These are phyloP conservation scores for Rhizophagus clarus DNA, from an alignment of 192 early-diverging fungal genomes.

Conservation along the genomic window DNA sequence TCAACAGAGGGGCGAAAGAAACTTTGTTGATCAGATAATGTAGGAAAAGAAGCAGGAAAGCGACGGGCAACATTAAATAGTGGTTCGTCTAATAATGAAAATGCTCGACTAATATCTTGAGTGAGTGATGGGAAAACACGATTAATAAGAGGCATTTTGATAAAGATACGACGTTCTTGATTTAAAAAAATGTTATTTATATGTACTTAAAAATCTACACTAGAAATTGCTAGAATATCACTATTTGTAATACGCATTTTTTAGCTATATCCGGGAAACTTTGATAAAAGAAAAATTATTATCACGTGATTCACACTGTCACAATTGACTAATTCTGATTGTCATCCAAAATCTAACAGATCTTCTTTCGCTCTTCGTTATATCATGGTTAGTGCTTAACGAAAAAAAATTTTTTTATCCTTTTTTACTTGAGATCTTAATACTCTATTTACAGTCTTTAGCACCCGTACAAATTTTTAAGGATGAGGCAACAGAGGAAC, in stretches of 20 bases:
- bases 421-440: too few species aligned
- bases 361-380: too few species aligned
- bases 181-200: not conserved
- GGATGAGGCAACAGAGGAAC: constrained; percentile 93
- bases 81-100: constrained; percentile 41
- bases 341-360: too few species aligned
- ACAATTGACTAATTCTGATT: too few species aligned
- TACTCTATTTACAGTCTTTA: constrained; percentile 46
- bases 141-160: constrained; percentile 8
- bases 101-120: constrained; percentile 36
- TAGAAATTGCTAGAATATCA: not conserved
- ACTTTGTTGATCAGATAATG: not conserved
- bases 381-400: too few species aligned
- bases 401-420: too few species aligned
- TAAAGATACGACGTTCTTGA: not conserved
- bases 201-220: not conserved
- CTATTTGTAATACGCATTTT: not conserved
- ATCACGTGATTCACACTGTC: too few species aligned
- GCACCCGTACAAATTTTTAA: constrained; percentile 93
- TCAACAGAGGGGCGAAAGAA: constrained; percentile 37
- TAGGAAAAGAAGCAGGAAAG: constrained; percentile 9
- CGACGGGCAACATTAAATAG: constrained; percentile 33
- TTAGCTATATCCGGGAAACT: not conserved
- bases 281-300: too few species aligned
- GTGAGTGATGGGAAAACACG: constrained; percentile 32